Evolutionary conservation across 305 asterid species (phyloP).

Genomic region (Nicotiana rustica): DNA sequence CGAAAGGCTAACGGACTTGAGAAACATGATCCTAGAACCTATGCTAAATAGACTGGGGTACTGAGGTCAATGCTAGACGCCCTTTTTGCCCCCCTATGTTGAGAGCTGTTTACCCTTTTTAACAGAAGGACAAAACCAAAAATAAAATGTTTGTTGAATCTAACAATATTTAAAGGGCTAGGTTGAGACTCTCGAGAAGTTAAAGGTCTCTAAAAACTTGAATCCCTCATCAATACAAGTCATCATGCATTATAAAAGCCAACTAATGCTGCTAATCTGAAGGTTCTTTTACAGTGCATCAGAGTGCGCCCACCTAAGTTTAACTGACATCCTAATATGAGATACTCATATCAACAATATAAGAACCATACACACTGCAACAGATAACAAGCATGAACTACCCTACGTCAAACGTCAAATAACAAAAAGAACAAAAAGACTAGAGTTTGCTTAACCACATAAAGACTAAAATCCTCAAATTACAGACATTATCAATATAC

Average conservation of each 20-base stretch:
- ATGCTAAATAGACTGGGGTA: slow-evolving; percentile 2
- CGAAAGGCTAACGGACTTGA: not conserved
- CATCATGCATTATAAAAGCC: slow-evolving; percentile 19
- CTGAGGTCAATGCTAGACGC: not conserved
- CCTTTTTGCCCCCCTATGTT: not conserved
- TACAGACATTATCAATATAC: not conserved
- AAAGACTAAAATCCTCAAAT: slow-evolving; percentile 17
- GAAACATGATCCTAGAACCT: not conserved
- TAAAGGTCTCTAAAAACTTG: not conserved
- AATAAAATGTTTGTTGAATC: not conserved
- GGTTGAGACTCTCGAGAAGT: not conserved
- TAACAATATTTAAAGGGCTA: slow-evolving; percentile 3
- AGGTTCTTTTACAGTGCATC: not conserved
- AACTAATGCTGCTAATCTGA: not conserved
- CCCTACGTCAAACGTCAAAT: not conserved
- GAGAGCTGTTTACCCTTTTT: not conserved
- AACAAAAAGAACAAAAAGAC: not conserved
- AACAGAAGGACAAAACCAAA: not conserved
- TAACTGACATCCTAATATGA: slow-evolving; percentile 12
- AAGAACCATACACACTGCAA: not conserved
- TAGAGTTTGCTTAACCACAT: not conserved
- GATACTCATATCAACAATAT: not conserved
- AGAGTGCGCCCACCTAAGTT: not conserved
- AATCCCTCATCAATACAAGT: not conserved
- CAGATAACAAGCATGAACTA: not conserved